Conservation (phyloP, 495 filamentous ascomycete species). For the Achaetomiella virescens region DNA sequence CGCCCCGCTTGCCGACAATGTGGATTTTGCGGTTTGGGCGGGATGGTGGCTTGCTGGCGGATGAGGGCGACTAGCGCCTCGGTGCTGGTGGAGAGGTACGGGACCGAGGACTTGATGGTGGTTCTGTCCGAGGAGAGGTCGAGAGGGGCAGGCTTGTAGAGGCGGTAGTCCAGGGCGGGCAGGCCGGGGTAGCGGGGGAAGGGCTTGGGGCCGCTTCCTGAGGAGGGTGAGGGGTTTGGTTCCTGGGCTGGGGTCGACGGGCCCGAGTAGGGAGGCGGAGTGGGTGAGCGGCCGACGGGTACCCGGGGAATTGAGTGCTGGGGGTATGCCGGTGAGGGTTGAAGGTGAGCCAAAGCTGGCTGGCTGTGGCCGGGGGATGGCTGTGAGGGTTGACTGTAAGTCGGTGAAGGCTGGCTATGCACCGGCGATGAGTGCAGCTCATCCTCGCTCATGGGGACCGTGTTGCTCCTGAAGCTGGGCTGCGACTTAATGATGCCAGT, state of each 20-base stretch:
- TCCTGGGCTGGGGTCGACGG: conserved; percentile 29
- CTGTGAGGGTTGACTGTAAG: neutral
- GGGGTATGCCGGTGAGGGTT: neutral
- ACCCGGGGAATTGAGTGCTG: neutral
- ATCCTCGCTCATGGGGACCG: conserved; percentile 23
- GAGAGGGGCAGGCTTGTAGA: conserved; percentile 44
- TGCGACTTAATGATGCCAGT: neutral
- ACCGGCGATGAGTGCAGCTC: conserved; percentile 9
- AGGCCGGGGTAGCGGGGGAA: conserved; percentile 36
- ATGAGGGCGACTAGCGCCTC: conserved; percentile 39
- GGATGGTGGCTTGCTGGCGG: conserved; percentile 41
- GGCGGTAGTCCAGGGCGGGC: conserved; percentile 44
- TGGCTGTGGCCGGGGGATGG: neutral
- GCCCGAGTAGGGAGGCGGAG: conserved; percentile 44
- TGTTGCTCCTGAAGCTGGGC: conserved; percentile 15
- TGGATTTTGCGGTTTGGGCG: conserved; percentile 48
- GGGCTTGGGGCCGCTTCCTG: conserved; percentile 19
- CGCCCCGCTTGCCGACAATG: conserved; percentile 35
- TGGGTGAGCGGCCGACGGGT: conserved; percentile 2
- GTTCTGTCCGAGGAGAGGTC: conserved; percentile 43
- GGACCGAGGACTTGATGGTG: conserved; percentile 37
- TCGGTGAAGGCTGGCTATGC: neutral
- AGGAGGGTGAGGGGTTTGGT: conserved; percentile 7
- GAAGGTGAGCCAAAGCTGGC: neutral
- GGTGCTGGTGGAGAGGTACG: conserved; percentile 36